Conservation (phyloP, 306 rosid genomes). For the Mimosa pudica region DNA sequence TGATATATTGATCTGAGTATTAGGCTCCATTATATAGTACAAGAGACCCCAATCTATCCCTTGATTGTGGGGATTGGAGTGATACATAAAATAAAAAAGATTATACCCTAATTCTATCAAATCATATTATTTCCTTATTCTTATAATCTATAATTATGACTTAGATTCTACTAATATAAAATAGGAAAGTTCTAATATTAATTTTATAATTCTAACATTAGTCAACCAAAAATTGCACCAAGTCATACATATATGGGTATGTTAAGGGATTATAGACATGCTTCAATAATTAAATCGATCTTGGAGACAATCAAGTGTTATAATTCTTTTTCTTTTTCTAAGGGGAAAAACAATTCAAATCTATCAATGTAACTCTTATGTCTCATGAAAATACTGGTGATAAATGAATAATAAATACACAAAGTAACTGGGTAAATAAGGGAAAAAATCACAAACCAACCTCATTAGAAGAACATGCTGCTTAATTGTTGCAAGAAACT, state of each 20-base stretch:
- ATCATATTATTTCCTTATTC: too few relatives aligned
- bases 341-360: neutral
- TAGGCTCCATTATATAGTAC: too few relatives aligned
- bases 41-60: too few relatives aligned
- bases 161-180: too few relatives aligned
- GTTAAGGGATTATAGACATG: neutral
- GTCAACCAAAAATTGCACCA: neutral
- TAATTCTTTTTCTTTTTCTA: neutral
- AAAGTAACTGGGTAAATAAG: constrained; percentile 1
- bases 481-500: constrained; percentile 93
- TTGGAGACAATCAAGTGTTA: neutral
- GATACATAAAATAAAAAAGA: too few relatives aligned
- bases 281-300: neutral
- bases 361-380: neutral
- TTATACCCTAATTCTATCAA: too few relatives aligned
- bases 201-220: too few relatives aligned
- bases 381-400: constrained; percentile 13
- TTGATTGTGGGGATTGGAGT: too few relatives aligned
- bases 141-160: too few relatives aligned
- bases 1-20: too few relatives aligned
- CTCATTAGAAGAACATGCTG: constrained; percentile 87
- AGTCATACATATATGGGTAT: neutral
- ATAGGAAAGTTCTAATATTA: too few relatives aligned
- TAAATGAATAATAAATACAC: constrained; percentile 4
- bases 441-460: constrained; percentile 46